A percentile compares a stretch with the other conserved stretches of the same genome.
Conservation (phyloP, 1,284 basidiomycete genomes). For the Kalmanozyma brasiliensis region DNA sequence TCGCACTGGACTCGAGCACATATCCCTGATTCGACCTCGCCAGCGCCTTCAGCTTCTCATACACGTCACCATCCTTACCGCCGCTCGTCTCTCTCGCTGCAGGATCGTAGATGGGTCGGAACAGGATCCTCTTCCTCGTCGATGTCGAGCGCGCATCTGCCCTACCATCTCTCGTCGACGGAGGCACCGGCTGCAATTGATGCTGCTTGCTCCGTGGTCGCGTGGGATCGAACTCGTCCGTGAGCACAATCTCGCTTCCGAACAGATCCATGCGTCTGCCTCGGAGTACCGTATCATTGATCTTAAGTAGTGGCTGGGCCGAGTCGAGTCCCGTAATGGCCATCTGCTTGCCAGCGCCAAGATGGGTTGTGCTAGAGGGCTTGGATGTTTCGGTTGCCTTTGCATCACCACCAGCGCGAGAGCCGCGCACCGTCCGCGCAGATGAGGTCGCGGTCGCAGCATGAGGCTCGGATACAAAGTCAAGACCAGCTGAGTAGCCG, state of each 20-base stretch:
- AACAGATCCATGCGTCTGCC: conserved; percentile 24
- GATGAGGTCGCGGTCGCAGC: conserved; percentile 2
- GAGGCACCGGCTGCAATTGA: conserved; percentile 15
- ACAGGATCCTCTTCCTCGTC: conserved; percentile 20
- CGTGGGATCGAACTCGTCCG: conserved; percentile 29
- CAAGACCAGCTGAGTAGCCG: conserved; percentile 17
- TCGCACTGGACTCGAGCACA: too few relatives aligned
- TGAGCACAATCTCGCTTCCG: conserved; percentile 37
- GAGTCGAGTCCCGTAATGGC: conserved; percentile 42
- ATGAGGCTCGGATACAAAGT: conserved; percentile 1
- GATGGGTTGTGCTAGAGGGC: not conserved
- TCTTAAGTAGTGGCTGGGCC: conserved; percentile 27
- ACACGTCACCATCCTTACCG: not conserved
- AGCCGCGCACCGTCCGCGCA: conserved; percentile 8
- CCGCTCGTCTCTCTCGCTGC: not conserved
- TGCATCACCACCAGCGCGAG: not conserved
- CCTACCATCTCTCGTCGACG: not conserved
- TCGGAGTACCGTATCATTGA: conserved; percentile 30
- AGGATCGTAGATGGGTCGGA: conserved; percentile 41
- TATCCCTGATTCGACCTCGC: not conserved
- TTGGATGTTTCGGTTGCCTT: not conserved
- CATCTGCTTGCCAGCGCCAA: conserved; percentile 26
- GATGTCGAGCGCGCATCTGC: conserved; percentile 5
- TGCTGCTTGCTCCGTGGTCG: conserved; percentile 17
- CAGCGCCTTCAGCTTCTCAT: conserved; percentile 5